Percentiles rank a stretch among this genome's conserved stretches.
Conservation (phyloP, 345 rosid species). For the Gossypium raimondii region DNA sequence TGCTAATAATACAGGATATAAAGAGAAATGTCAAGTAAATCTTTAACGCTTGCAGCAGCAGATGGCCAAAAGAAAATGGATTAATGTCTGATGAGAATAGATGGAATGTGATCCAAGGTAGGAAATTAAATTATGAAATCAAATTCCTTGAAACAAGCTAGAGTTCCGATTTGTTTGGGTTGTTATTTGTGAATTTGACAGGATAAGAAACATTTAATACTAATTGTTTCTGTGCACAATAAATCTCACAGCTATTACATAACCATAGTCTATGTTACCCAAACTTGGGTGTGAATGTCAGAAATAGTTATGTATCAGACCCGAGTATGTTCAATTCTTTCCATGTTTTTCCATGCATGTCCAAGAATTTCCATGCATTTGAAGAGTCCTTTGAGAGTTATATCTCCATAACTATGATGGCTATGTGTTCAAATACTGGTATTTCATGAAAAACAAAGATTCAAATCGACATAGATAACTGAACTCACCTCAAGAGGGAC, state of each 20-base stretch:
- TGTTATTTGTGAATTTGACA: not conserved
- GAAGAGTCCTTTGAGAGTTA: not conserved
- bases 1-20: not conserved
- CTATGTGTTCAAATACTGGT: not conserved
- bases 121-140: not conserved
- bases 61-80: slow-evolving; percentile 2
- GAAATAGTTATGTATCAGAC: not conserved
- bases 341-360: not conserved
- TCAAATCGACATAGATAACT: not conserved
- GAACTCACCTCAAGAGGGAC: slow-evolving; percentile 68
- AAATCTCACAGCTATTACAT: not conserved
- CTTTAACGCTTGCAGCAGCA: not conserved
- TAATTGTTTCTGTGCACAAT: not conserved
- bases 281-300: not conserved
- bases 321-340: not conserved
- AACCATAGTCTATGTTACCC: not conserved
- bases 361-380: not conserved
- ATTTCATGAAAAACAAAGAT: not conserved
- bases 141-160: not conserved
- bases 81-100: not conserved
- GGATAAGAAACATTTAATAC: not conserved
- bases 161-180: not conserved
- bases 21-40: not conserved
- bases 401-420: not conserved
- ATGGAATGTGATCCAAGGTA: not conserved